Base-by-base conservation (phyloP, 2,329 filamentous ascomycete species). In the Neonectria faginata region DNA sequence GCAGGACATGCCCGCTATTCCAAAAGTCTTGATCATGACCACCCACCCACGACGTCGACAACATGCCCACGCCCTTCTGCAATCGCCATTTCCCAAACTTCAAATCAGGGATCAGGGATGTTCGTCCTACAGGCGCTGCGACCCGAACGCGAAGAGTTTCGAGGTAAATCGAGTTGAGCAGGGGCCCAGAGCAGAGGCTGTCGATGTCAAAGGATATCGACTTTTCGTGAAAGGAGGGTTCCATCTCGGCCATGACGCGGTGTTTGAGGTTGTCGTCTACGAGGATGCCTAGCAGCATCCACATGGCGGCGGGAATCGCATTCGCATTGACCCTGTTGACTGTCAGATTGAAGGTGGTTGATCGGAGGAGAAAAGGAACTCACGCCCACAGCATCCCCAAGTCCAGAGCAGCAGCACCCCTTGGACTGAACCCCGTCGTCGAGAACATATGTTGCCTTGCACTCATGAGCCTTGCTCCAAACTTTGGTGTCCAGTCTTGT, bases 91-190 rank as follows among this genome's bases (percentile, higher is more conserved):
- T 62, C 0, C 59, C 65, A 12, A 74, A 56, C 1, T 71, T 66
- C 42, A 78, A 72, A 12, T 73, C 69, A 0, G 60, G 48, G 0
- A 64, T 39, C 5, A 66, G 51, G 0, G 74, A 60, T 5, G 67
- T 61, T 20, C 76, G 68, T 0, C 68, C 67, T 9, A 76, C 57
- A 2, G 71, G 62, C 0, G 67, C 67, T 1, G 67, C 68, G 12
- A 70, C 62, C 8, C 67, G 68, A 0, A 81, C 55, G 1, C 79
- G 76, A 0, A 80, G 67, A 0, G 74, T 73, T 48, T 81, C 79
- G 8, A 72, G 73, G 33, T 77, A 81, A 1, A 80, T 73, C 0
- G 79, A 77, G 45, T 77, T 78, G 5, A 81, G 64, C 0, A 80
- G 60, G 1, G 76, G 72, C 0, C 66, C 67, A 0, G 69, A 59